Base-by-base conservation (phyloP, 2,329 filamentous ascomycete genomes). In the Sporothrix brasiliensis region DNA sequence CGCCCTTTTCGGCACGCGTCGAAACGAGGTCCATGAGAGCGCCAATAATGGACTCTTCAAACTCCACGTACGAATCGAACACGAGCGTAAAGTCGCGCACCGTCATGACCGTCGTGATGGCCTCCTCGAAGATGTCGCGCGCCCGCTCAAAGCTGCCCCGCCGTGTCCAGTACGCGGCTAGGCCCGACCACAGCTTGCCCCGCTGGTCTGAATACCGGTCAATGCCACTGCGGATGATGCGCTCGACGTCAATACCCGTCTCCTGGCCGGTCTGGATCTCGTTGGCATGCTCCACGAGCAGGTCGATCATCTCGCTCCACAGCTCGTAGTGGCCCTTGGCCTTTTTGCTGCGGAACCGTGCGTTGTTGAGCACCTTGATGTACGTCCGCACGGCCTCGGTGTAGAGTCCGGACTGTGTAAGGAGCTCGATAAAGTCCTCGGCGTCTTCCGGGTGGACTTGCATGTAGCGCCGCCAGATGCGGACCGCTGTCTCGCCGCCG, bases 61-160 rank as follows among this genome's bases (percentile, higher is more conserved):
- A 97, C 80, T 99, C 95, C 44, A 92, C 90, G 77, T 98, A 99
- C 0, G 94, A 92, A 79, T 99, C 95, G 76, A 99, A 99, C 60
- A 98, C 91, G 69, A 98, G 87, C 0, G 94, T 96, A 77, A 99
- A 99, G 81, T 99, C 95, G 70, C 95, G 90, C 58, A 99, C 94
- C 2, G 95, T 99, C 94, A 98, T 98, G 73, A 97, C 96, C 1
- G 94, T 98, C 13, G 93, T 97, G 74, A 98, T 92, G 58, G 92
- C 96, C 80, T 98, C 94, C 80, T 99, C 95, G 74, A 97, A 98
- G 3, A 96, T 86, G 79, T 99, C 95, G 74, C 96, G 86, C 16
- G 95, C 94, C 72, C 91, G 90, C 81, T 98, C 96, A 77, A 97
- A 98, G 77, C 91, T 93, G 58, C 94, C 94, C 78, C 90, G 89